A percentile compares a stretch with the other conserved stretches of the same genome.
These are phyloP conservation scores for Silybum marianum DNA, from an alignment of 129 eudicot species.

Conservation along the genomic window DNA sequence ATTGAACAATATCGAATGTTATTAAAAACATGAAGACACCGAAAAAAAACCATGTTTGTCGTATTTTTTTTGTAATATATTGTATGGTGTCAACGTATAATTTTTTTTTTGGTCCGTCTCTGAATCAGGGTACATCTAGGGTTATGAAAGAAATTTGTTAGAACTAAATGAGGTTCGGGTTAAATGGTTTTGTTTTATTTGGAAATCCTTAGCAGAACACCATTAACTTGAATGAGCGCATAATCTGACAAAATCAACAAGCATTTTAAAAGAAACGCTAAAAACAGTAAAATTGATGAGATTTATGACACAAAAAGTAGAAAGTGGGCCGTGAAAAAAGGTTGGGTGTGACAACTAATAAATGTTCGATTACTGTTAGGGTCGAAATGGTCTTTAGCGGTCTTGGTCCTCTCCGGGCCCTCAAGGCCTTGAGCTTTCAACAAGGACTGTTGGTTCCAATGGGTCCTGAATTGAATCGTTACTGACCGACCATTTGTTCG, in stretches of 20 bases:
- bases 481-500: not conserved
- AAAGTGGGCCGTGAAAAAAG: not conserved
- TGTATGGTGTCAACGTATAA: no score
- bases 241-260: not conserved
- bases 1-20: no score
- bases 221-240: not conserved
- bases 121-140: no score
- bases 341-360: not conserved
- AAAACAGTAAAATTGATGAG: not conserved
- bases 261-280: not conserved
- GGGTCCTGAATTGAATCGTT: not conserved
- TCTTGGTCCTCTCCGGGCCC: not conserved
- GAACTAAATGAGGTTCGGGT: not conserved
- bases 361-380: not conserved
- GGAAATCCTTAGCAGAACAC: not conserved
- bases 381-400: not conserved
- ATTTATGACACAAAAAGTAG: not conserved
- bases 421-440: not conserved
- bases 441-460: not conserved
- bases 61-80: no score
- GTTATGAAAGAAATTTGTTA: not conserved
- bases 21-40: no score
- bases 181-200: no score
- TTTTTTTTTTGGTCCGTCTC: no score
- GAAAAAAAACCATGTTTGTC: no score